Evolutionary conservation across 2,329 filamentous ascomycete genomes (phyloP).

Genomic region (Colletotrichum melonis): DNA sequence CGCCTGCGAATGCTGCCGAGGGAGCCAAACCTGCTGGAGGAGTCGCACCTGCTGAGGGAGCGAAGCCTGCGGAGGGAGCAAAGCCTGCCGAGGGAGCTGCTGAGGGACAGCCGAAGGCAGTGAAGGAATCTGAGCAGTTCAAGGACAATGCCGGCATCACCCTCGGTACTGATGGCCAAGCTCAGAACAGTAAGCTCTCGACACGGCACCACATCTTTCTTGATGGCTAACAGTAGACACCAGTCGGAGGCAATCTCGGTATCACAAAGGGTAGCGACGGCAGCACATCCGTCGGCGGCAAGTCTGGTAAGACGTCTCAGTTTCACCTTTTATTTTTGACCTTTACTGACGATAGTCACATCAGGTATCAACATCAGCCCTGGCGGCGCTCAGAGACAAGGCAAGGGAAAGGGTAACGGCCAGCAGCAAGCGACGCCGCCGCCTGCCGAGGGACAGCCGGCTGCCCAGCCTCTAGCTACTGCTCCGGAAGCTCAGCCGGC

Average conservation of each 20-base stretch:
- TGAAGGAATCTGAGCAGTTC: constrained; percentile 29
- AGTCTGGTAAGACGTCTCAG: constrained; percentile 16
- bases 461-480: neutral
- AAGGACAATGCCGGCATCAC: constrained; percentile 28
- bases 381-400: neutral
- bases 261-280: constrained; percentile 33
- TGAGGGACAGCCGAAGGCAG: constrained; percentile 24
- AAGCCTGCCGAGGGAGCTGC: neutral
- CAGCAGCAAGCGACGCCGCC: constrained; percentile 1
- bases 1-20: neutral
- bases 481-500: neutral
- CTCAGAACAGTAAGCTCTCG: constrained; percentile 18
- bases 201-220: neutral
- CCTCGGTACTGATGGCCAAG: constrained; percentile 12
- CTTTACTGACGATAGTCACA: neutral
- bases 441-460: neutral
- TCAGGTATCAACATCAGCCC: constrained; percentile 28
- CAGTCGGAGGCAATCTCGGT: constrained; percentile 29
- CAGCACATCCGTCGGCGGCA: constrained; percentile 30
- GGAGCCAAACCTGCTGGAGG: neutral
- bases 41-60: neutral
- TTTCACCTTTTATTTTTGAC: too few relatives aligned
- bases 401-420: constrained; percentile 1
- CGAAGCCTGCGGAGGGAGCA: neutral
- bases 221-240: neutral